Base-by-base conservation (phyloP, 495 filamentous ascomycete species). In the Ascodesmis nigricans region DNA sequence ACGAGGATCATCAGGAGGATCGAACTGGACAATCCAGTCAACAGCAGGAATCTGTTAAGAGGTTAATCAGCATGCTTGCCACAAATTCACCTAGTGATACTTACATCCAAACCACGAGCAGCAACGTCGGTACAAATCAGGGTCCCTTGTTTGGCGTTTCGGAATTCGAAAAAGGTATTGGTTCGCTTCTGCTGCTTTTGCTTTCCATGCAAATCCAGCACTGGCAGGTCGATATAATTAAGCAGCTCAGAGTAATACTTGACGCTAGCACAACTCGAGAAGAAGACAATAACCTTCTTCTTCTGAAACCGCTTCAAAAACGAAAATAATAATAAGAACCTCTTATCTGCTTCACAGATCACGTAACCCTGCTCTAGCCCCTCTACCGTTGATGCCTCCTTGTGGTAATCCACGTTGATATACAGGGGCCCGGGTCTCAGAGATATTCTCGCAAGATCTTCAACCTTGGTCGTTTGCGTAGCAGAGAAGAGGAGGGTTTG, bases 281-380 rank as follows among this genome's bases (percentile, higher is more conserved):
- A 78, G 63, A 97, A 93, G 25, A 97, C 84, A 42, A 97, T 91
- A 42, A 91, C 75, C 62, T 93, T 95, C 66, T 92, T 95, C 58
- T 69, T 69, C 53, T 75, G 74, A 45, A 74, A 62, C 57, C 76
- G 79, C 61, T 92, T 91, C 22, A 97, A 61, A 65, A 97, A 95
- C 0, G 82, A 82, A 63, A 95, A 97, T 28, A 97, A 67, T 5
- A 97, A 64, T 9, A 91, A 57, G 63, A 97, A 97, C 21, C 87
- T 72, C 56, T 90, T 77, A 53, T 95, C 84, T 2, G 78, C 73
- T 31, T 91, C 80, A 53, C 82, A 91, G 31, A 92, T 58, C 11
- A 93, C 78, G 48, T 91, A 97, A 35, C 87, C 87, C 55, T 97
- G 87, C 46, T 93, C 83, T 17, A 97, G 60, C 3, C 82, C 82